Evolutionary conservation across 2,329 filamentous ascomycete genomes (phyloP), one percentile per base, ranked within the genome.

Genomic region (Aaosphaeria arxii): DNA sequence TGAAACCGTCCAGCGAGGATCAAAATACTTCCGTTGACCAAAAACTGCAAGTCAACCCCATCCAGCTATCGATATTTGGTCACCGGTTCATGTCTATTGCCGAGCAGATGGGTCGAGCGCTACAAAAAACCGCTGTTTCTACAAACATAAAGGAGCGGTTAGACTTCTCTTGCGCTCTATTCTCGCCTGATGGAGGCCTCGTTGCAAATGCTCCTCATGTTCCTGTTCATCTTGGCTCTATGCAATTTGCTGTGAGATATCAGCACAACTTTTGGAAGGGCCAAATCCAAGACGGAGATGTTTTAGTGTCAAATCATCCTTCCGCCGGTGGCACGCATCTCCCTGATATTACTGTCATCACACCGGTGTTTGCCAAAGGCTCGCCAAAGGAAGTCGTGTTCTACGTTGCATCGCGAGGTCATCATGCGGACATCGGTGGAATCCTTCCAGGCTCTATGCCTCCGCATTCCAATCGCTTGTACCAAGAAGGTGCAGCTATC

Each of bases 381-480:
- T 24, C 17, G 17, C 17, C 82, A 1, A 79, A 84, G 45, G 79
- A 84, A 11, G 89, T 90, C 48, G 77, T 89, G 45, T 91, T 91
- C 68, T 74, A 71, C 35, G 65, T 68, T 9, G 72, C 72, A 0
- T 67, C 62, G 7, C 57, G 72, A n/a, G 71, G 70, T n/a, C 68
- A 73, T 45, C 72, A 74, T 46, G 43, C 52, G 5, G 49, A 54
- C 38, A 52, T 42, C 55, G 88, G 72, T 7, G 72, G 72, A 1
- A 68, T 69, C 24, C 63, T 66, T 5, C 70, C 68, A 6, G 70
- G 66, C 3, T 70, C 67, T 5, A 75, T 76, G 73, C 71, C 71
- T 53, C 71, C 73, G 3, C 68, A 73, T 32, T 70, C 65, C 7
- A 72, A 59, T 7, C 64, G 70, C 50, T 54, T 76, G 4, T 76